Base-by-base conservation (phyloP, 192 early-diverging fungal species). In the Endogone sp. region DNA sequence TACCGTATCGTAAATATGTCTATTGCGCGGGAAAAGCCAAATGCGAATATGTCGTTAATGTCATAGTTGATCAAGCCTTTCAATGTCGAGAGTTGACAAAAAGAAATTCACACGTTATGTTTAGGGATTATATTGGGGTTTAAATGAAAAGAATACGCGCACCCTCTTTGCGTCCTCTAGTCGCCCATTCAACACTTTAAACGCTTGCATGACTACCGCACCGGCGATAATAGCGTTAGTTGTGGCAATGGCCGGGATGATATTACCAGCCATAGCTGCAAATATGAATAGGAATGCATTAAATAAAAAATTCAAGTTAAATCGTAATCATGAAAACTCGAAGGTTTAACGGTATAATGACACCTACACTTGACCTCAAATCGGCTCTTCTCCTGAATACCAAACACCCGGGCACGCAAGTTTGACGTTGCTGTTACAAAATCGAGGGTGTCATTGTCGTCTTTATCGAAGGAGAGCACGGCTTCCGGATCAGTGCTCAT, bases 251-350 rank as follows among this genome's bases (percentile, higher is more conserved):
- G 96, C 96, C 1, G 97, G 96, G 65, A 98, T 98, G 66, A 99
- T 98, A 71, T 96, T 97, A 60, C 97, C 97, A 4, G 98, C 98
- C 94, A 98, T 98, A 29, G 95, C 94, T 93, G 69, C n/a, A n/a
- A n/a, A 3, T 79, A 65, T 62, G n/a, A n/a, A n/a, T n/a, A n/a
- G n/a, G n/a, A n/a, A n/a, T n/a, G n/a, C n/a, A n/a, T 82, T 81
- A 83, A 21, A 78, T 71, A 65, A 88, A 20, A 44, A 28, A 56
- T 75, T 26, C n/a, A 72, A 37, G 27, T 3, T n/a, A 37, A 10
- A 26, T 68, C 4, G n/a, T n/a, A n/a, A 37, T 56, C 62, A 30
- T 55, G 16, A 0, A 6, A 26, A 49, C 16, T 23, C 23, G n/a
- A 4, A n/a, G 9, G 25, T 3, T 4, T 29, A 66, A 31, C 29